These are phyloP conservation scores for Saraca asoca DNA, from an alignment of 331 rosid species.

Conservation along the genomic window DNA sequence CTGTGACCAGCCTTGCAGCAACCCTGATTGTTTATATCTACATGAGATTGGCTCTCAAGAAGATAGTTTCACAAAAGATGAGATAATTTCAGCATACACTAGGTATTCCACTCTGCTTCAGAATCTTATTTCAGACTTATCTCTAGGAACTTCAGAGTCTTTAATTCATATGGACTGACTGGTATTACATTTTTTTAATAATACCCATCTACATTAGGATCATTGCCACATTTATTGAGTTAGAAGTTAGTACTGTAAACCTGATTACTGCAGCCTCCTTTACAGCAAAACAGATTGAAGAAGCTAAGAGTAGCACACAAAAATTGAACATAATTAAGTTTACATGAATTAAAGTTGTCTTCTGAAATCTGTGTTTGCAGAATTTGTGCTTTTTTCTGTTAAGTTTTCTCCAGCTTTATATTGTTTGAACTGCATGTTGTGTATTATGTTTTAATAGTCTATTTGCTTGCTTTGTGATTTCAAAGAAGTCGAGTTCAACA, in stretches of 20 bases:
- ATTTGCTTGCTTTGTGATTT: conserved; percentile 48
- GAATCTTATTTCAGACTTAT: neutral
- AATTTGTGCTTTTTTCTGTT: conserved; percentile 26
- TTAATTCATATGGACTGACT: conserved; percentile 3
- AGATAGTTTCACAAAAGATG: conserved; percentile 95
- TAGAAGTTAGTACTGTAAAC: conserved; percentile 2
- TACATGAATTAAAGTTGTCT: neutral
- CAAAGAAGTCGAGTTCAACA: conserved; percentile 88
- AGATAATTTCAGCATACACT: conserved; percentile 83
- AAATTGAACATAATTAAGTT: neutral
- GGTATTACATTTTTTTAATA: neutral
- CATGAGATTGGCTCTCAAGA: conserved; percentile 89
- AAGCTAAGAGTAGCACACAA: conserved; percentile 11
- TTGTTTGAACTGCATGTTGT: conserved; percentile 22
- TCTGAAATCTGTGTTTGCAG: neutral
- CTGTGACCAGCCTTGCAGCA: conserved; percentile 87
- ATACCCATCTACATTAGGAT: conserved; percentile 3
- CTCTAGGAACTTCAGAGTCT: neutral
- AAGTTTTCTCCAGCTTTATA: conserved; percentile 12
- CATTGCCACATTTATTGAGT: neutral
- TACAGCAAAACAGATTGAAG: neutral
- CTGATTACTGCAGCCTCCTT: neutral
- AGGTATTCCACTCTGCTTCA: conserved; percentile 51
- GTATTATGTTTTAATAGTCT: conserved; percentile 34
- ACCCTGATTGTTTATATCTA: conserved; percentile 94